Percentiles rank a stretch among this genome's conserved stretches.
Conservation (phyloP, 441 rosid genomes). For the Erodium chrysanthum region DNA sequence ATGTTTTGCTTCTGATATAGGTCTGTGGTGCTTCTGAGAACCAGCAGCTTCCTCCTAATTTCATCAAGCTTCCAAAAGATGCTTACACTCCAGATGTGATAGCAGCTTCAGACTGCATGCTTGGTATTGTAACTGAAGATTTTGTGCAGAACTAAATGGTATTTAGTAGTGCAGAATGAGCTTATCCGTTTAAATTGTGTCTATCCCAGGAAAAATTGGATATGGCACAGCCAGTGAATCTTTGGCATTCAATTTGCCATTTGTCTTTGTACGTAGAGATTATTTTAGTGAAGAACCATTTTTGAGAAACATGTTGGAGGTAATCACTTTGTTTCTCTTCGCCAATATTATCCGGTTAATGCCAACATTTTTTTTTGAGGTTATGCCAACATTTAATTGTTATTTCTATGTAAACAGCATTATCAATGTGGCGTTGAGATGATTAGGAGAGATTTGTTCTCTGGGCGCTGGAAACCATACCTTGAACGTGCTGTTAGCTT, state of each 20-base stretch:
- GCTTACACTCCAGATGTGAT: slow-evolving; percentile 97
- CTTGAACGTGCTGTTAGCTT: slow-evolving; percentile 94
- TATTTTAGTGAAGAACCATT: slow-evolving; percentile 98
- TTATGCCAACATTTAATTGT: slow-evolving; percentile 1
- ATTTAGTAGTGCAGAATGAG: slow-evolving; percentile 12
- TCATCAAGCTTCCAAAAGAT: slow-evolving; percentile 87
- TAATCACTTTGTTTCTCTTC: slow-evolving; percentile 21
- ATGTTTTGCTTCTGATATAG: slow-evolving; percentile 29
- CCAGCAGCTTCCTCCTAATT: slow-evolving; percentile 83
- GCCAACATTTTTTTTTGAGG: too few relatives aligned
- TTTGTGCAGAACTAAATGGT: background rate
- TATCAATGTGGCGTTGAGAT: slow-evolving; percentile 97
- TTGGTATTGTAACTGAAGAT: slow-evolving; percentile 39
- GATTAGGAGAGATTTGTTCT: slow-evolving; percentile 93
- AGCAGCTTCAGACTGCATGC: slow-evolving; percentile 99
- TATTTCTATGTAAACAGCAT: slow-evolving; percentile 39
- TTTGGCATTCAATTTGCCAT: slow-evolving; percentile 79
- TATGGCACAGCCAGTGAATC: slow-evolving; percentile 99
- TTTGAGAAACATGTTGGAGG: slow-evolving; percentile 98
- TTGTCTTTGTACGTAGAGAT: slow-evolving; percentile 98
- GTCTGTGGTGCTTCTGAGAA: slow-evolving; percentile 96
- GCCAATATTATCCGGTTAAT: background rate
- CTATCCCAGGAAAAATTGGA: slow-evolving; percentile 87
- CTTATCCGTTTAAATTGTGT: background rate
- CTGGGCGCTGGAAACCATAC: slow-evolving; percentile 95